These are phyloP conservation scores for Leccinum variabile DNA, from an alignment of 1,284 basidiomycete species.

Conservation along the genomic window DNA sequence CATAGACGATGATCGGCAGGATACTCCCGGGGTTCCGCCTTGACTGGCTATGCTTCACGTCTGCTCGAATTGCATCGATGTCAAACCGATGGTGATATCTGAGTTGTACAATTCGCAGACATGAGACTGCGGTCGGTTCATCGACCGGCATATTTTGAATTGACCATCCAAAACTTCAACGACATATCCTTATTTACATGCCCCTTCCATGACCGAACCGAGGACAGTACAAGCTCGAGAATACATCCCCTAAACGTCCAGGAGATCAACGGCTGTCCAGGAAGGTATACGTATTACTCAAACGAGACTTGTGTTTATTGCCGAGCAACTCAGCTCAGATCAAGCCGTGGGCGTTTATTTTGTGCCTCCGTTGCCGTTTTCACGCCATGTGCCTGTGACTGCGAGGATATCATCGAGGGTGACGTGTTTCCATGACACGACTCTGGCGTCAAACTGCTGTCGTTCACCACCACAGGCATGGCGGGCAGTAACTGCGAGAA, in stretches of 20 bases:
- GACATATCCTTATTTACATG: conserved; percentile 11
- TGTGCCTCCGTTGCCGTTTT: conserved; percentile 18
- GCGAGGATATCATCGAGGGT: conserved; percentile 40
- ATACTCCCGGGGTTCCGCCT: background rate
- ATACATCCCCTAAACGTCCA: background rate
- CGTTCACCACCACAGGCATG: conserved; percentile 30
- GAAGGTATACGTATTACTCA: background rate
- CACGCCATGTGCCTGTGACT: conserved; percentile 15
- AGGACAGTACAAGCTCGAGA: background rate
- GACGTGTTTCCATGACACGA: conserved; percentile 59
- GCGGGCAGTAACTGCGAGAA: conserved; percentile 33
- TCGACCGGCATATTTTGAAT: conserved; percentile 3
- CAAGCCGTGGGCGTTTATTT: conserved; percentile 25
- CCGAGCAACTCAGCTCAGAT: conserved; percentile 28
- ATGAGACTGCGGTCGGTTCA: background rate
- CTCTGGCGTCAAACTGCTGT: conserved; percentile 53
- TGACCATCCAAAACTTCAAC: background rate
- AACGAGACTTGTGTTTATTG: background rate
- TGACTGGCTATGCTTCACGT: background rate
- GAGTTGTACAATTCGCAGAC: background rate
- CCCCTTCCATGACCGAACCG: background rate
- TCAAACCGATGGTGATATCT: background rate
- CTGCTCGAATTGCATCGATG: background rate
- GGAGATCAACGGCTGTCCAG: background rate
- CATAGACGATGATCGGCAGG: background rate